Conservation (phyloP, 805 yeast species). For the Dipodascopsis uninucleata region DNA sequence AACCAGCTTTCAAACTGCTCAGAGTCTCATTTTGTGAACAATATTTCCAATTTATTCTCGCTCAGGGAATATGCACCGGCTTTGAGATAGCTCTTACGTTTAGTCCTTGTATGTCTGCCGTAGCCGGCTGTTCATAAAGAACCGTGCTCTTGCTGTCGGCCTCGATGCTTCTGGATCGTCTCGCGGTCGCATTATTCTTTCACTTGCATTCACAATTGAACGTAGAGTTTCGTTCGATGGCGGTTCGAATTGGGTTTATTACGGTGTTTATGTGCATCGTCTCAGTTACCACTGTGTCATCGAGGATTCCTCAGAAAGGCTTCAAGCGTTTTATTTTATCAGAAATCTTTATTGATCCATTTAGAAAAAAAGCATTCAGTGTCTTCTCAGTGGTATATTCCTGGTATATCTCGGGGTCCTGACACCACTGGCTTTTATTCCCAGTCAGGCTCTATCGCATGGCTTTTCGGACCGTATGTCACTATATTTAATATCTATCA, state of each 20-base stretch:
- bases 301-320: constrained; percentile 29
- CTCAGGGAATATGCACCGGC: constrained; percentile 49
- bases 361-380: constrained; percentile 30
- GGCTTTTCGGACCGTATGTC: constrained; percentile 27
- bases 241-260: constrained; percentile 49
- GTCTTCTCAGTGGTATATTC: constrained; percentile 28
- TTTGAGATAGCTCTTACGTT: constrained; percentile 44
- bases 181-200: constrained; percentile 49
- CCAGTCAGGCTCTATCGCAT: constrained; percentile 31
- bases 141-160: constrained; percentile 46
- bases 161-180: constrained; percentile 50
- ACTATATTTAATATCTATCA: constrained; percentile 35
- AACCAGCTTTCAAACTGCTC: constrained; percentile 26
- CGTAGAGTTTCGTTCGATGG: constrained; percentile 49
- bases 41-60: constrained; percentile 51
- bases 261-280: constrained; percentile 34
- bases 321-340: constrained; percentile 11
- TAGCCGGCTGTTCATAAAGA: constrained; percentile 46
- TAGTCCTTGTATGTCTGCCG: constrained; percentile 44
- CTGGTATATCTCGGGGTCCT: constrained; percentile 35
- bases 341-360: constrained; percentile 25
- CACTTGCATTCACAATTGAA: constrained; percentile 46
- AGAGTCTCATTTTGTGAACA: constrained; percentile 38
- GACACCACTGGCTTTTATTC: constrained; percentile 35
- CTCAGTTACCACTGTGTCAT: constrained; percentile 30